phyloP scores from a whole-genome alignment of 139 green algal genomes.

The Choricystis sp. region DNA sequence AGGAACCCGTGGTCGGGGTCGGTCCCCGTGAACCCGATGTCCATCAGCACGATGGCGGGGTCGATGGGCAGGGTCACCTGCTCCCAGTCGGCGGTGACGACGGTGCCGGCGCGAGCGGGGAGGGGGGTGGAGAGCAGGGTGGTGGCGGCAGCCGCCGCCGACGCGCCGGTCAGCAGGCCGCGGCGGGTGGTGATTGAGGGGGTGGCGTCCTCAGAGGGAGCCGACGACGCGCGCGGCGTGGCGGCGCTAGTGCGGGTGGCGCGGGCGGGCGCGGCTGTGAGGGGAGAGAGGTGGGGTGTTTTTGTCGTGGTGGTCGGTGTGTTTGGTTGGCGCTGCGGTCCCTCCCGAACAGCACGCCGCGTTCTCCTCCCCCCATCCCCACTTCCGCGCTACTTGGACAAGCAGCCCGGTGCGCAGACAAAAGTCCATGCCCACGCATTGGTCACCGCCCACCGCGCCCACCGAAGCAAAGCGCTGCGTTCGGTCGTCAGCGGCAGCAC shows the following conservation, averaged over 20 bases:
- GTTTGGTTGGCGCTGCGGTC: too few species aligned
- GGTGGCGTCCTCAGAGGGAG: not conserved
- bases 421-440: too few species aligned
- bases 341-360: too few species aligned
- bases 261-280: not conserved
- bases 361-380: too few species aligned
- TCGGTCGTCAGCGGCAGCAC: too few species aligned
- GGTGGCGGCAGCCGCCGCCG: too few species aligned
- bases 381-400: too few species aligned
- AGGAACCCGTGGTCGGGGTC: slow-evolving; percentile 92
- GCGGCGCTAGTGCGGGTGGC: too few species aligned
- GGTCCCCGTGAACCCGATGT: slow-evolving; percentile 77
- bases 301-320: too few species aligned
- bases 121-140: not conserved
- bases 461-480: too few species aligned
- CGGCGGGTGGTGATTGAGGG: not conserved
- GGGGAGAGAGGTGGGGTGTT: not conserved
- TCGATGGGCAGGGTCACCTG: slow-evolving; percentile 53
- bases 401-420: too few species aligned
- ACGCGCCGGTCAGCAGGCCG: not conserved
- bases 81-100: not conserved
- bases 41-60: slow-evolving; percentile 82
- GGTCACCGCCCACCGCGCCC: too few species aligned
- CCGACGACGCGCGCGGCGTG: not conserved
- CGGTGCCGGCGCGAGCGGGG: not conserved